Base-by-base conservation (phyloP, 495 filamentous ascomycete species). In the Clavariopsis aquatica region DNA sequence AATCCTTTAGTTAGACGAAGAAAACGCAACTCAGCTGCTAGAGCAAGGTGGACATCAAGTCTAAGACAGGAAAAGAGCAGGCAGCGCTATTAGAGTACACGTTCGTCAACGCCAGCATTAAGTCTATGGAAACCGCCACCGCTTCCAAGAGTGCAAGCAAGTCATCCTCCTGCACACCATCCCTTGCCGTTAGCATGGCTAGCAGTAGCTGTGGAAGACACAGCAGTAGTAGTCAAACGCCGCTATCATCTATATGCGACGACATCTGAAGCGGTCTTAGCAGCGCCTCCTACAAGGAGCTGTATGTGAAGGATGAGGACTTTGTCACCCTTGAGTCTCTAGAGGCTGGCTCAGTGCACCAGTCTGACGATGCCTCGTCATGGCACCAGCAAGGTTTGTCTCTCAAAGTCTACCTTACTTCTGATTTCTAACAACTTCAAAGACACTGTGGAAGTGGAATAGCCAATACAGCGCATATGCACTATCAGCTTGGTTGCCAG, bases 91-190 rank as follows among this genome's bases (percentile, higher is more conserved):
- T 56, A 24, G 52, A 56, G 31, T 36, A 56, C 38, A 34, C 23
- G 23, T 56, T 56, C 23, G 22, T 56, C 52, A 56, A 56, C 52
- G 10, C 52, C 19, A 56, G 3, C 23, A 56, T 56, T 38, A 20
- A 34, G n/a, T 56, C 52, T 56, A 20, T 56, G 31, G 26, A 56
- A 56, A 38, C 52, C 2, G 24, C 31, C 12, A 12, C 31, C 31
- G 12, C 52, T 56, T 56, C 24, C 31, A 56, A 56, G 27, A 56
- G 52, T 56, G n/a, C 31, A 56, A 56, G 52, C 31, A 56, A 56
- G 26, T 56, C 31, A 56, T 56, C 52, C 19, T 56, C 52, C 31
- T 12, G 31, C 31, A 4, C 2, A 56, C 22, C 23, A 34, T 56
- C 52, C 26, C 52, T 56, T 56, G 52, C 26, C 23, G 22, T 4